Percentiles rank a stretch among this genome's conserved stretches.
phyloP scores from a whole-genome alignment of 768 basidiomycete species.

The Baorangia bicolor region DNA sequence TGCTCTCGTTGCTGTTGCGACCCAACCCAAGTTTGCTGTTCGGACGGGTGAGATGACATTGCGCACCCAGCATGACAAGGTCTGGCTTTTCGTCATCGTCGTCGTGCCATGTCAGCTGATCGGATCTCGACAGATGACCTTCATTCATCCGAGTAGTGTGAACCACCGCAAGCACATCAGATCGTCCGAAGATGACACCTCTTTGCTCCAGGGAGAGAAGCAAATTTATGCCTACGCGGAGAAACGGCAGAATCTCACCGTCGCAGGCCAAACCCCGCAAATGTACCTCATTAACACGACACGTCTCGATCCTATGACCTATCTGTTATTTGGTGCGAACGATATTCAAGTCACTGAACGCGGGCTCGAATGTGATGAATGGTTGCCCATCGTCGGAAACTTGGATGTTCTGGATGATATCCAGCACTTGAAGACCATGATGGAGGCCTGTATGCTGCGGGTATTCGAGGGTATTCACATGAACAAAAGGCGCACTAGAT shows the following conservation, averaged over 20 bases:
- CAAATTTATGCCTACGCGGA: slow-evolving; percentile 82
- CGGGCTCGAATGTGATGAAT: slow-evolving; percentile 85
- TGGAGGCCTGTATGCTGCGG: slow-evolving; percentile 84
- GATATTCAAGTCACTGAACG: slow-evolving; percentile 65
- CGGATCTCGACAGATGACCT: slow-evolving; percentile 48
- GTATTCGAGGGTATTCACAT: slow-evolving; percentile 83
- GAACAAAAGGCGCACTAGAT: slow-evolving; percentile 32
- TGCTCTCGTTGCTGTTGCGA: slow-evolving; percentile 80
- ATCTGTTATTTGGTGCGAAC: slow-evolving; percentile 89
- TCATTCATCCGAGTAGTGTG: slow-evolving; percentile 86
- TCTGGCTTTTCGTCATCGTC: slow-evolving; percentile 31
- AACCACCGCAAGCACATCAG: slow-evolving; percentile 62
- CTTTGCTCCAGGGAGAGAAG: slow-evolving; percentile 46
- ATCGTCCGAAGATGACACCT: slow-evolving; percentile 19
- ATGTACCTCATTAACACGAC: slow-evolving; percentile 80
- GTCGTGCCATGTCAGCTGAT: slow-evolving; percentile 14
- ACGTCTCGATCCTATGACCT: slow-evolving; percentile 83
- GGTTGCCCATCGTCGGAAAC: slow-evolving; percentile 82
- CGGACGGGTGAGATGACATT: slow-evolving; percentile 63
- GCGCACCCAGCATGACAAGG: slow-evolving; percentile 83
- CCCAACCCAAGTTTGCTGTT: slow-evolving; percentile 89
- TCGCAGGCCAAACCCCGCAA: slow-evolving; percentile 45
- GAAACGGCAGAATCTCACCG: slow-evolving; percentile 74
- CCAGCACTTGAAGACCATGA: slow-evolving; percentile 72
- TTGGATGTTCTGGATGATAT: slow-evolving; percentile 76